Percentiles rank a stretch among this genome's conserved stretches.
These are phyloP conservation scores for Saccharomycodes ludwigii DNA, from an alignment of 805 yeast genomes.

Conservation along the genomic window DNA sequence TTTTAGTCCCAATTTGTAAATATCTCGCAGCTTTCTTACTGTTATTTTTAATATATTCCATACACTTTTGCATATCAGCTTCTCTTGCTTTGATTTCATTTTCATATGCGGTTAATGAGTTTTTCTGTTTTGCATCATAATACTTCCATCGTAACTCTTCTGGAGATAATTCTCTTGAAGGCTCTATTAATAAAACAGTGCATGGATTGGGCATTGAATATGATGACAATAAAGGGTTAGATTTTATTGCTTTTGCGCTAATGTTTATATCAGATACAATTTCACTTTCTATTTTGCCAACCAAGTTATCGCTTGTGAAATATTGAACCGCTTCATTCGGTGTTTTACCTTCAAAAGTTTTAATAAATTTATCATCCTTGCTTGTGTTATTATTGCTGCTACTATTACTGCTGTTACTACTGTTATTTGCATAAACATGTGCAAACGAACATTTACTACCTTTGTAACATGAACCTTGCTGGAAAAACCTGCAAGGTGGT, in stretches of 20 bases:
- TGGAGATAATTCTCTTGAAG: conserved; percentile 36
- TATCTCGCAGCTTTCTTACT: conserved; percentile 43
- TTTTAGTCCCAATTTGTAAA: conserved; percentile 33
- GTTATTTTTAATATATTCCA: conserved; percentile 26
- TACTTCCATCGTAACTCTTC: conserved; percentile 41
- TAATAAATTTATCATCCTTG: too few relatives aligned
- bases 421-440: conserved; percentile 23
- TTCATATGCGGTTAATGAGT: conserved; percentile 28
- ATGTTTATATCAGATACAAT: conserved; percentile 15
- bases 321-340: too few relatives aligned
- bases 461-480: conserved; percentile 30
- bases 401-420: conserved; percentile 6
- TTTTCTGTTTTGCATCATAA: conserved; percentile 28
- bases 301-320: too few relatives aligned
- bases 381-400: conserved; percentile 7
- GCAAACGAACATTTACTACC: conserved; percentile 33
- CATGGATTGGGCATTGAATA: conserved; percentile 40
- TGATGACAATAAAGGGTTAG: conserved; percentile 28
- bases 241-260: conserved; percentile 13
- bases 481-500: conserved; percentile 32
- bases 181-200: conserved; percentile 33
- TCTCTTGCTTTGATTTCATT: conserved; percentile 29
- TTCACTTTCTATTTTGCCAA: conserved; percentile 21
- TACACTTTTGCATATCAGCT: conserved; percentile 34
- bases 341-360: too few relatives aligned